These are phyloP conservation scores for Tylopilus vinaceipallidus DNA, from an alignment of 768 basidiomycete species.

Conservation along the genomic window DNA sequence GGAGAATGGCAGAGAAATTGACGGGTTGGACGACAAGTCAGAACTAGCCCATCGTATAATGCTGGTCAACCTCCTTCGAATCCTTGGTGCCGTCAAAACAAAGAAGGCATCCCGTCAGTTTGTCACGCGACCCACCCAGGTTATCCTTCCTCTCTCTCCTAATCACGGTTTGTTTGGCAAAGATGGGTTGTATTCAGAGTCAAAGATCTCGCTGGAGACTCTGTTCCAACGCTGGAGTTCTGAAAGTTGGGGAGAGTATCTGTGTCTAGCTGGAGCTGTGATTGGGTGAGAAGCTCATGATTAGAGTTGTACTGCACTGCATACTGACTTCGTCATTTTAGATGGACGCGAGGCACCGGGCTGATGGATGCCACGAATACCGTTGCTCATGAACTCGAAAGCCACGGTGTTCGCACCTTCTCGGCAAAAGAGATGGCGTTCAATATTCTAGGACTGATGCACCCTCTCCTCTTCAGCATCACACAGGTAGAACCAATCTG, in stretches of 20 bases:
- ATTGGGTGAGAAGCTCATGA: constrained; percentile 68
- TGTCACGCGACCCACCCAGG: constrained; percentile 97
- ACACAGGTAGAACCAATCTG: constrained; percentile 99
- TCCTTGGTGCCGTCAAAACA: constrained; percentile 94
- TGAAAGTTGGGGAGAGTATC: constrained; percentile 98
- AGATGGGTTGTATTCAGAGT: constrained; percentile 97
- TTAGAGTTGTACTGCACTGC: constrained; percentile 7
- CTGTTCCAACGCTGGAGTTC: constrained; percentile 98
- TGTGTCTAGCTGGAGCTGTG: constrained; percentile 96
- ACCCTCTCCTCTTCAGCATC: constrained; percentile 97
- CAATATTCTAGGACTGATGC: constrained; percentile 99
- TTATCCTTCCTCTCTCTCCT: constrained; percentile 95
- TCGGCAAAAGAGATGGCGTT: constrained; percentile 99
- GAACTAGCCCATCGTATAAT: constrained; percentile 99
- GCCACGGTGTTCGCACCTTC: constrained; percentile 93
- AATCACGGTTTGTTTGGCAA: constrained; percentile 98
- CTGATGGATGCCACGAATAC: constrained; percentile 95
- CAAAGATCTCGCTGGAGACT: constrained; percentile 96
- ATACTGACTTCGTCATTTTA: constrained; percentile 28
- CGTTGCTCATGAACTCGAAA: constrained; percentile 91
- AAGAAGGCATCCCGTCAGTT: constrained; percentile 98
- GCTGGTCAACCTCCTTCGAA: constrained; percentile 94
- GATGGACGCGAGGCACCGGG: constrained; percentile 98
- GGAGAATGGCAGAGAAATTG: constrained; percentile 98
- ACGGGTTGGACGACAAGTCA: constrained; percentile 93